These are phyloP conservation scores for Phytophthora litchii DNA, from an alignment of 352 stramenopile genomes.

Conservation along the genomic window DNA sequence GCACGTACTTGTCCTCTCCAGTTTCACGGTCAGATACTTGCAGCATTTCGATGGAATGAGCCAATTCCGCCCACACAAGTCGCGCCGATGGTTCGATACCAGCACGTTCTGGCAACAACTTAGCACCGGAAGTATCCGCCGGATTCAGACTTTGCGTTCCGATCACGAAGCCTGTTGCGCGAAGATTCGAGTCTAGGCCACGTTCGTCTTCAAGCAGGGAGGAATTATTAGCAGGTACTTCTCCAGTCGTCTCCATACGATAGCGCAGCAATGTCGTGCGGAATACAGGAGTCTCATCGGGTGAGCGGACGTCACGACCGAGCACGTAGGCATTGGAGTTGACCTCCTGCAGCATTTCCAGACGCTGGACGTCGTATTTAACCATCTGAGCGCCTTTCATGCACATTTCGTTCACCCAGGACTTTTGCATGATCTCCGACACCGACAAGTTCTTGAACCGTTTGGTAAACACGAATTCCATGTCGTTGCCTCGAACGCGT, in stretches of 20 bases:
- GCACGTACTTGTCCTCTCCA: conserved; percentile 33
- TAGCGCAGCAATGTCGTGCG: conserved; percentile 54
- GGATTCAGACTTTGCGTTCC: conserved; percentile 58
- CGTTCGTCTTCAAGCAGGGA: conserved; percentile 13
- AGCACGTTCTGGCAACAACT: conserved; percentile 35
- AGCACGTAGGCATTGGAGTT: conserved; percentile 47
- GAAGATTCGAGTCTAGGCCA: conserved; percentile 10
- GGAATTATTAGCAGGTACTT: conserved; percentile 15
- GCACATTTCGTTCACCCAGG: conserved; percentile 48
- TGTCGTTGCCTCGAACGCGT: conserved; percentile 43
- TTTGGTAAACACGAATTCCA: conserved; percentile 59
- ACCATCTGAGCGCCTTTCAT: conserved; percentile 46
- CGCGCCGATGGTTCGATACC: conserved; percentile 36
- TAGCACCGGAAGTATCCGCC: conserved; percentile 36
- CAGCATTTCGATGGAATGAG: conserved; percentile 52
- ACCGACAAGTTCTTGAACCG: conserved; percentile 42
- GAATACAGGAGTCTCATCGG: conserved; percentile 48
- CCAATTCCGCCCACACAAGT: conserved; percentile 52
- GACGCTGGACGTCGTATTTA: conserved; percentile 52
- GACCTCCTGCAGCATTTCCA: conserved; percentile 55
- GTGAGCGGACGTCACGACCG: conserved; percentile 50
- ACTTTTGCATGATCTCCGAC: conserved; percentile 48
- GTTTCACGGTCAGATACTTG: conserved; percentile 34
- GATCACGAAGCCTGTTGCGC: conserved; percentile 44
- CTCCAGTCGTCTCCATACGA: conserved; percentile 42